These are phyloP conservation scores for Naganishia onofrii DNA, from an alignment of 768 basidiomycete genomes.

Conservation along the genomic window DNA sequence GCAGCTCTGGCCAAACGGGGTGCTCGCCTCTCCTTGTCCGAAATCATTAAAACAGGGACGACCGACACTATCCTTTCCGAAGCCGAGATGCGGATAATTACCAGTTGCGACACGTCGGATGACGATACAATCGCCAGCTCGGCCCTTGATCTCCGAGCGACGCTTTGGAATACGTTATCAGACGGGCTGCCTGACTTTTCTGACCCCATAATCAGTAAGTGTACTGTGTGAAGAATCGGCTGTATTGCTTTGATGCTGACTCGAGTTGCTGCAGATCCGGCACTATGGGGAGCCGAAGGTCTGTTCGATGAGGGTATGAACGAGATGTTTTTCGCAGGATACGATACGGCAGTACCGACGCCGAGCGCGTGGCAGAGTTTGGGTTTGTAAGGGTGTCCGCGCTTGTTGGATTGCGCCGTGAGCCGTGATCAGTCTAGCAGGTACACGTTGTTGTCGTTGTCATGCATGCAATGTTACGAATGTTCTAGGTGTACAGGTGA, in stretches of 20 bases:
- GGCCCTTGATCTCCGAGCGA: conserved; percentile 11
- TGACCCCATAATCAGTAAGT: conserved; percentile 18
- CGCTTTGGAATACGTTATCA: conserved; percentile 14
- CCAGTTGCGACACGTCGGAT: conserved; percentile 12
- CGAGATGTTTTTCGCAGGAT: conserved; percentile 24
- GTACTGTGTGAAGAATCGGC: neutral
- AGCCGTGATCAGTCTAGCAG: neutral
- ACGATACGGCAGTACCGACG: conserved; percentile 18
- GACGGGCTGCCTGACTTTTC: conserved; percentile 12
- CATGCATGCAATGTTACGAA: neutral
- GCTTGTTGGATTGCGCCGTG: neutral
- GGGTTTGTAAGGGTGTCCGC: neutral
- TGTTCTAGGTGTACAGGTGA: neutral
- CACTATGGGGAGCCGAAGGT: conserved; percentile 19
- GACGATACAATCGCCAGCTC: conserved; percentile 8
- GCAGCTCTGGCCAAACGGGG: conserved; percentile 18
- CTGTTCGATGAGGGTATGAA: conserved; percentile 24
- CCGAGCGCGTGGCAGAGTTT: conserved; percentile 22
- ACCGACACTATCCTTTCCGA: conserved; percentile 26
- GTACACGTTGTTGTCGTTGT: neutral
- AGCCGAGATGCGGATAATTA: conserved; percentile 26
- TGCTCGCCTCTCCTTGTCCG: neutral
- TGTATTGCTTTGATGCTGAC: neutral
- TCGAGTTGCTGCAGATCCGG: neutral
- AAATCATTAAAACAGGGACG: conserved; percentile 21